Evolutionary conservation across 257 asterid species (phyloP).

Genomic region (Nicotiana sylvestris): DNA sequence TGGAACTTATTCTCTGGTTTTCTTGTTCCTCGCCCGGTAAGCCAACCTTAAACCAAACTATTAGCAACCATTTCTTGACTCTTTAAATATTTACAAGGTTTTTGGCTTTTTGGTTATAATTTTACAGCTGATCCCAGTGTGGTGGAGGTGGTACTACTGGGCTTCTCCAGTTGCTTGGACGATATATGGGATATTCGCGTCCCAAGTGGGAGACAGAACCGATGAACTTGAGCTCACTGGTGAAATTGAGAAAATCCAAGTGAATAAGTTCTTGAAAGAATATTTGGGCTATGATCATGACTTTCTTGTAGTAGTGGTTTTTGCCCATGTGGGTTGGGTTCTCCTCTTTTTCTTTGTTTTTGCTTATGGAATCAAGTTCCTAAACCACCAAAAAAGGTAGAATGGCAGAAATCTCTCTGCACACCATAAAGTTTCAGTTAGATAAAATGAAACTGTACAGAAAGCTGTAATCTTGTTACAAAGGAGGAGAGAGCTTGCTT

Average conservation of each 20-base stretch:
- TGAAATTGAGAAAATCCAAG: not conserved
- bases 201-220: conserved; percentile 57
- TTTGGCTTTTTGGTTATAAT: not conserved
- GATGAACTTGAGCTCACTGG: conserved; percentile 30
- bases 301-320: conserved; percentile 51
- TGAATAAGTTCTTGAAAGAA: conserved; percentile 38
- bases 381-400: conserved; percentile 67
- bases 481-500: no score
- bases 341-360: conserved; percentile 72
- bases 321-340: conserved; percentile 87
- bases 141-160: conserved; percentile 99
- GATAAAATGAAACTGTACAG: not conserved
- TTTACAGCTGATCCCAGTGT: conserved; percentile 67
- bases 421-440: not conserved
- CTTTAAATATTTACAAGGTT: not conserved
- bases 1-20: conserved; percentile 92
- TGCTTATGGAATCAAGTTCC: conserved; percentile 79
- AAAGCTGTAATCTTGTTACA: no score
- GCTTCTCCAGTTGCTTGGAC: conserved; percentile 85
- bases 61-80: not conserved
- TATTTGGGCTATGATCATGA: conserved; percentile 60
- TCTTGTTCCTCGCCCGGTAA: conserved; percentile 75
- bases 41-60: conserved; percentile 1
- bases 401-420: not conserved
- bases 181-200: conserved; percentile 54